A percentile compares a stretch with the other conserved stretches of the same genome.
phyloP scores from a whole-genome alignment of 1,284 basidiomycete genomes.

The Meira nashicola region DNA sequence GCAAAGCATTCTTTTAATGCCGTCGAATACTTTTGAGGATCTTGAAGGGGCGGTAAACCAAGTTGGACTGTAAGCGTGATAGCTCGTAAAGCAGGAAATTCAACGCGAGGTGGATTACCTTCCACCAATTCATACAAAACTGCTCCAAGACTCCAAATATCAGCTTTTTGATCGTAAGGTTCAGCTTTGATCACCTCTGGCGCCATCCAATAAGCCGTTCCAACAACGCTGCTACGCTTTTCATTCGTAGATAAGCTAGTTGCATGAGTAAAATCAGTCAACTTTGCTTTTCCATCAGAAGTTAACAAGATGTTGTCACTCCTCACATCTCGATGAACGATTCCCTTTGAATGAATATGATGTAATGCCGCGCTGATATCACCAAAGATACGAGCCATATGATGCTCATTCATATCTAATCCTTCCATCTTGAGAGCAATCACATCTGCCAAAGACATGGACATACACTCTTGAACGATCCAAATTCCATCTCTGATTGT shows the following conservation, averaged over 20 bases:
- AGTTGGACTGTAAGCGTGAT: constrained; percentile 40
- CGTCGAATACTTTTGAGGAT: constrained; percentile 19
- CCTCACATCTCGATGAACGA: constrained; percentile 38
- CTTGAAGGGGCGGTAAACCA: constrained; percentile 29
- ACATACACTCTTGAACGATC: constrained; percentile 39
- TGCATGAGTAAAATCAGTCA: constrained; percentile 41
- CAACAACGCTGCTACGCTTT: constrained; percentile 26
- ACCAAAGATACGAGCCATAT: constrained; percentile 34
- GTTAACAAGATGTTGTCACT: constrained; percentile 39
- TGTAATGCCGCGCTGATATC: constrained; percentile 32
- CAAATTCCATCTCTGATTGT: constrained; percentile 19
- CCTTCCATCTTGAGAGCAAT: constrained; percentile 26
- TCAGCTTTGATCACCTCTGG: constrained; percentile 42
- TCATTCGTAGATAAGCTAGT: constrained; percentile 19
- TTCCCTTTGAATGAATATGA: constrained; percentile 26
- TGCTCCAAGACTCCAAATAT: constrained; percentile 41
- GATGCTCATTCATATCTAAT: constrained; percentile 23
- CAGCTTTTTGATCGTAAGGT: constrained; percentile 31
- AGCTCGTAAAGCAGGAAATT: constrained; percentile 37
- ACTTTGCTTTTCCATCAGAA: constrained; percentile 32
- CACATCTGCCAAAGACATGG: constrained; percentile 35
- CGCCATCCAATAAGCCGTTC: constrained; percentile 47
- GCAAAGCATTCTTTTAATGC: constrained; percentile 39
- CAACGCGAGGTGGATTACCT: constrained; percentile 40
- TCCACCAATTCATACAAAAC: constrained; percentile 44